Conservation (phyloP, 2,329 filamentous ascomycete species). For the Microdochium nivale region DNA sequence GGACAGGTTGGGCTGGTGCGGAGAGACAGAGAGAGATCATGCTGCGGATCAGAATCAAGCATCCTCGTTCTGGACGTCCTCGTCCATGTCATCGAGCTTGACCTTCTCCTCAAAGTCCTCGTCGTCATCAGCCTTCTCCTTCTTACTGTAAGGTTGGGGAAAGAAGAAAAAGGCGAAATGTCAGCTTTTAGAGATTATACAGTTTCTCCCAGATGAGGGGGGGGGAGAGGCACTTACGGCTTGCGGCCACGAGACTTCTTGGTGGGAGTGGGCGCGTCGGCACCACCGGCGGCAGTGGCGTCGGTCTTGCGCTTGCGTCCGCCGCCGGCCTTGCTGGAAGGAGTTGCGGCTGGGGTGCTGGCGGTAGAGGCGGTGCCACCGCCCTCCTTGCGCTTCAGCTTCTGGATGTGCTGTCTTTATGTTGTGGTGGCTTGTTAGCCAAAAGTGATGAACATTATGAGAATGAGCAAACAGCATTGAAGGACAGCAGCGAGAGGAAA, state of each 20-base stretch:
- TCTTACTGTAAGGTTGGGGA: not conserved
- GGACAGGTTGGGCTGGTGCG: no score
- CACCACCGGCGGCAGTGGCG: not conserved
- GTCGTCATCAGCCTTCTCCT: not conserved
- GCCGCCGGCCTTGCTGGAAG: slow-evolving; percentile 2
- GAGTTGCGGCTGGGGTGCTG: slow-evolving; percentile 29
- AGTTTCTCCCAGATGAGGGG: not conserved
- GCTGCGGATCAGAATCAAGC: not conserved
- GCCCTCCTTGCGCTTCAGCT: slow-evolving; percentile 25
- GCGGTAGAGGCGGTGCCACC: slow-evolving; percentile 42
- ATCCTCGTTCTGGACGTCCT: not conserved
- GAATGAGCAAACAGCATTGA: slow-evolving; percentile 1
- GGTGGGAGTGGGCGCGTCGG: not conserved
- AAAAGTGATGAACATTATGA: slow-evolving; percentile 6
- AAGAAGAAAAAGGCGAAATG: not conserved
- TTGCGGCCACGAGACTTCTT: not conserved
- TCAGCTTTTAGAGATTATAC: no score
- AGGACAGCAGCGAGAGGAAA: not conserved
- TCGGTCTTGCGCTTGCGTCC: slow-evolving; percentile 1
- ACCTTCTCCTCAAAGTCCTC: not conserved
- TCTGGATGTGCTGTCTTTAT: slow-evolving; percentile 37
- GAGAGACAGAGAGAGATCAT: no score
- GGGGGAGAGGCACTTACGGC: not conserved
- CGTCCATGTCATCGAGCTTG: not conserved
- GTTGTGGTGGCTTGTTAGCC: not conserved